A percentile compares a stretch with the other conserved stretches of the same genome.
These are phyloP conservation scores for Triadica sebifera DNA, from an alignment of 345 rosid species.

Conservation along the genomic window DNA sequence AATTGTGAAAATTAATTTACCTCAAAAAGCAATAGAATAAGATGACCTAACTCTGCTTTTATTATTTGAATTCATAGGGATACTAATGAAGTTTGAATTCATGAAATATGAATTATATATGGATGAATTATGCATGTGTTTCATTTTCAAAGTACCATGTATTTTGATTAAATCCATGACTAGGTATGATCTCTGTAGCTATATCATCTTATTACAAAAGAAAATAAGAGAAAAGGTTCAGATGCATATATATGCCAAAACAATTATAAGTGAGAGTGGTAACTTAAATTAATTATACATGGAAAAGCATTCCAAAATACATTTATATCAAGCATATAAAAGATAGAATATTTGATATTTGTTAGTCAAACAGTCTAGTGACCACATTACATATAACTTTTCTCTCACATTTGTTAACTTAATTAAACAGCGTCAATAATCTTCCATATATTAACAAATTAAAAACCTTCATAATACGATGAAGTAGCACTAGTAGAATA, in stretches of 20 bases:
- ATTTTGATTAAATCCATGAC: neutral
- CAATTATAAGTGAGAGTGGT: neutral
- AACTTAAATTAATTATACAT: neutral
- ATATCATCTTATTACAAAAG: too few relatives aligned
- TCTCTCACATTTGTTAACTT: neutral
- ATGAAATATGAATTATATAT: too few relatives aligned
- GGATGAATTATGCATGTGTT: too few relatives aligned
- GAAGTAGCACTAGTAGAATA: neutral
- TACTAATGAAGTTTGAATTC: too few relatives aligned
- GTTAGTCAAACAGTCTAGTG: neutral
- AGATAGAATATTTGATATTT: neutral
- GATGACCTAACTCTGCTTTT: too few relatives aligned
- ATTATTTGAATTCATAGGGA: too few relatives aligned
- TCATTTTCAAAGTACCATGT: neutral
- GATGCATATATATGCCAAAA: too few relatives aligned
- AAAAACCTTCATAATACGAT: slow-evolving; percentile 4
- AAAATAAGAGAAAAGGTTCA: too few relatives aligned
- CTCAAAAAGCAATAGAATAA: too few relatives aligned
- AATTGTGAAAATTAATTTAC: too few relatives aligned
- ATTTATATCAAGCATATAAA: neutral
- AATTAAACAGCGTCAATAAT: neutral
- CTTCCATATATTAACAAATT: slow-evolving; percentile 3
- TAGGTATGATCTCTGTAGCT: neutral
- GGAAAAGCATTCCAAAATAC: neutral
- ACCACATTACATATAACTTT: neutral